phyloP scores from a whole-genome alignment of 177 flowering plant species.

The Telopea speciosissima region DNA sequence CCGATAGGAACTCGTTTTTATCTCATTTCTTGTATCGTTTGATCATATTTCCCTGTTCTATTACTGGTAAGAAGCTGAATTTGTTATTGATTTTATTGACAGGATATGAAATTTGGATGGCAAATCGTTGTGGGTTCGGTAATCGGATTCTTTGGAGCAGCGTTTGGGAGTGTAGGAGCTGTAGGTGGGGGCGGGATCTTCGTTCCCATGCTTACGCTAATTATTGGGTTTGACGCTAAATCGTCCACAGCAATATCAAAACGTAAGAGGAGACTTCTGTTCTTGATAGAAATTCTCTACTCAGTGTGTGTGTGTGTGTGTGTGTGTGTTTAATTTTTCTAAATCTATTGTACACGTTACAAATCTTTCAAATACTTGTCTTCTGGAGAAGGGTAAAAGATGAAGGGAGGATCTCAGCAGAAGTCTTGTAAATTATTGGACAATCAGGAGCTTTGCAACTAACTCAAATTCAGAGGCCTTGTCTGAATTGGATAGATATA shows the following conservation, averaged over 20 bases:
- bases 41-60: background rate
- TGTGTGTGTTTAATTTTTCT: no score
- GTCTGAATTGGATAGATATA: no score
- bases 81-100: constrained; percentile 10
- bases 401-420: no score
- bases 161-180: constrained; percentile 98
- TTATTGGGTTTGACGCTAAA: constrained; percentile 88
- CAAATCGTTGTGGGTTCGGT: constrained; percentile 59
- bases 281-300: no score
- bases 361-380: background rate
- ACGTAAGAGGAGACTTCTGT: constrained; percentile 46
- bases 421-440: no score
- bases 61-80: background rate
- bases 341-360: background rate
- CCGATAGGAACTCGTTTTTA: background rate
- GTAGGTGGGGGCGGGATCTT: constrained; percentile 98
- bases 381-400: no score
- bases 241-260: constrained; percentile 92
- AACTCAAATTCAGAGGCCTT: no score
- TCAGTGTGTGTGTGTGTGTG: no score
- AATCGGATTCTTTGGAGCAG: constrained; percentile 92
- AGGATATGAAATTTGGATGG: constrained; percentile 86
- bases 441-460: no score
- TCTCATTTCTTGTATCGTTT: background rate
- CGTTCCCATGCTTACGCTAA: constrained; percentile 88